Evolutionary conservation across 805 yeast genomes (phyloP).

Genomic region (Trichomonascus vanleenenianus): DNA sequence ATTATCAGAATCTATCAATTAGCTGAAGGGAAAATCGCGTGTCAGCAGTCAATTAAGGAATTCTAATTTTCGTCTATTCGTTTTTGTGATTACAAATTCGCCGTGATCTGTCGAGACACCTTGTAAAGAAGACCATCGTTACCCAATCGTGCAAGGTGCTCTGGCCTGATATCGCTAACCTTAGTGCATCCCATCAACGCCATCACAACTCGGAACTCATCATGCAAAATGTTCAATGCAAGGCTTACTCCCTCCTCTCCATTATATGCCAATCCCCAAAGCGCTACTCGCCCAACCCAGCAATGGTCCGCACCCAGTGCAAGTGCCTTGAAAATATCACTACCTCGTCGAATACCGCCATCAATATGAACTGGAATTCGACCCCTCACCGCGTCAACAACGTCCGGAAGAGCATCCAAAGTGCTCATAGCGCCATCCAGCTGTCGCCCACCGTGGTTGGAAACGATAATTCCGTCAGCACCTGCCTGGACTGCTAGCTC

Average conservation of each 20-base stretch:
- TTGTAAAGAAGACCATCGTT: constrained; percentile 1
- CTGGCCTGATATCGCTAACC: constrained; percentile 12
- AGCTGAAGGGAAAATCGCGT: too few relatives aligned
- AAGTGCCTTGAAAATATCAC: constrained; percentile 58
- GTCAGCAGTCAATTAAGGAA: too few relatives aligned
- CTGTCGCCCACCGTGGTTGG: constrained; percentile 71
- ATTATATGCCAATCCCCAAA: constrained; percentile 59
- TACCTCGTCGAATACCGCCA: constrained; percentile 61
- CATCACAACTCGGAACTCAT: constrained; percentile 19
- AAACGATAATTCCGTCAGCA: constrained; percentile 53
- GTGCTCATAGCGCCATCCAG: constrained; percentile 56
- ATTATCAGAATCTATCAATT: too few relatives aligned
- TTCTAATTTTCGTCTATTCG: too few relatives aligned
- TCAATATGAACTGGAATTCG: constrained; percentile 53
- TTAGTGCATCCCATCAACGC: constrained; percentile 18
- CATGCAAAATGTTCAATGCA: constrained; percentile 17
- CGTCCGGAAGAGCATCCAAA: constrained; percentile 54
- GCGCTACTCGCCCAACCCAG: constrained; percentile 58
- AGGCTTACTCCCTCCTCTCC: constrained; percentile 57
- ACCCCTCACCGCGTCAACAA: constrained; percentile 30
- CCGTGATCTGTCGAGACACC: background rate
- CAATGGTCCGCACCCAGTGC: constrained; percentile 59
- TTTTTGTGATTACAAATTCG: constrained; percentile 1
- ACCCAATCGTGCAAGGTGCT: constrained; percentile 14
- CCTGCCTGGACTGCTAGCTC: constrained; percentile 50